Evolutionary conservation across 1,139 yeast genomes (phyloP).

Genomic region (Wickerhamiella infanticola): DNA sequence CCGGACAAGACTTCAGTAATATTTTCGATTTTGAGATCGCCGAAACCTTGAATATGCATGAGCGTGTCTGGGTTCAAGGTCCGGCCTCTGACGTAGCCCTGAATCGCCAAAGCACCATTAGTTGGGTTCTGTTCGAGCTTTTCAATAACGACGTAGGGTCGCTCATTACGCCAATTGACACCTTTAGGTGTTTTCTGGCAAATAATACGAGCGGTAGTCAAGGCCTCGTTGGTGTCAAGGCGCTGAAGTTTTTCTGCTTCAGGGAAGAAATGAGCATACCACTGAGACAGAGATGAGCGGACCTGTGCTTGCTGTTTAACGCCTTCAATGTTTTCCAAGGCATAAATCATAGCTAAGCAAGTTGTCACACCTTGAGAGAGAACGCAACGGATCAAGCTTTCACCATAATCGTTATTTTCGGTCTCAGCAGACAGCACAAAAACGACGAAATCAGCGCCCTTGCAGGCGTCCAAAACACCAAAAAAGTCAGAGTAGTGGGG

Average conservation of each 20-base stretch:
- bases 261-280: slow-evolving; percentile 83
- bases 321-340: slow-evolving; percentile 49
- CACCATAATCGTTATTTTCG: slow-evolving; percentile 79
- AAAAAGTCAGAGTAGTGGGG: slow-evolving; percentile 58
- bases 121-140: slow-evolving; percentile 26
- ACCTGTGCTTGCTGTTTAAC: slow-evolving; percentile 66
- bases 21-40: slow-evolving; percentile 67
- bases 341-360: slow-evolving; percentile 68
- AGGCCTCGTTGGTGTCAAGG: slow-evolving; percentile 51
- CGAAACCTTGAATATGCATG: slow-evolving; percentile 76
- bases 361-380: slow-evolving; percentile 89
- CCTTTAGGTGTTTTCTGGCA: slow-evolving; percentile 83
- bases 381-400: slow-evolving; percentile 71
- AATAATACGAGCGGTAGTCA: slow-evolving; percentile 54
- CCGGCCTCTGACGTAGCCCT: slow-evolving; percentile 71
- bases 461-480: slow-evolving; percentile 69
- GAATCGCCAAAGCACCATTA: slow-evolving; percentile 6
- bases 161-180: slow-evolving; percentile 77
- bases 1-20: slow-evolving; percentile 23
- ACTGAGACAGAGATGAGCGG: slow-evolving; percentile 66
- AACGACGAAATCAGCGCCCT: slow-evolving; percentile 74
- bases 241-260: slow-evolving; percentile 63
- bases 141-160: slow-evolving; percentile 82
- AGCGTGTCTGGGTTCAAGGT: slow-evolving; percentile 67
- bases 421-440: slow-evolving; percentile 73